Percentiles rank a stretch among this genome's conserved stretches.
Conservation (phyloP, 2,329 filamentous ascomycete genomes). For the Microascus cirrosus region DNA sequence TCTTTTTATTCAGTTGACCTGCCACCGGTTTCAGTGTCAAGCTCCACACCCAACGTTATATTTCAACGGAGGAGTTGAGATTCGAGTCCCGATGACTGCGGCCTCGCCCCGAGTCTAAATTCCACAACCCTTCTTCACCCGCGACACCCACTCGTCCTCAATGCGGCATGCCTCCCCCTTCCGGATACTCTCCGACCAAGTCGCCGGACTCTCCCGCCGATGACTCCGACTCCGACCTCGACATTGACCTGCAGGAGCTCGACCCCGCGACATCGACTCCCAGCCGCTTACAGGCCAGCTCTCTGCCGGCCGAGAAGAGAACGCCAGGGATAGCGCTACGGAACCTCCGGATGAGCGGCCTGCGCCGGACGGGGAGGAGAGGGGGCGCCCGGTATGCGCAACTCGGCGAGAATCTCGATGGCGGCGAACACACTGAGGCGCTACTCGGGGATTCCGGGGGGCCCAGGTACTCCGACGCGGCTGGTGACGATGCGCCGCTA, state of each 20-base stretch:
- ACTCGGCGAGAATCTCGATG: conserved; percentile 43
- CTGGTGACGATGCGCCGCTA: conserved; percentile 66
- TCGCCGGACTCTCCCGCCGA: conserved; percentile 53
- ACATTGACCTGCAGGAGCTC: conserved; percentile 70
- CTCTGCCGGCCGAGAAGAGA: conserved; percentile 30
- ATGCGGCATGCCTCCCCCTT: conserved; percentile 46
- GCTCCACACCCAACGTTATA: neutral
- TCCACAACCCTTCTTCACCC: neutral
- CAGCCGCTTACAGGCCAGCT: conserved; percentile 36
- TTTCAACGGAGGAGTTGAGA: neutral
- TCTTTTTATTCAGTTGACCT: neutral
- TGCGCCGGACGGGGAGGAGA: conserved; percentile 41
- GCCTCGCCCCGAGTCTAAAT: neutral
- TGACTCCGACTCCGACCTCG: conserved; percentile 60
- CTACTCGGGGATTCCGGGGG: conserved; percentile 54
- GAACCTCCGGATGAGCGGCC: conserved; percentile 54
- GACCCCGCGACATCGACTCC: conserved; percentile 42
- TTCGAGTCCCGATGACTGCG: neutral
- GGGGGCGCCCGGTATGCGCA: conserved; percentile 47
- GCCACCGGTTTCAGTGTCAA: neutral
- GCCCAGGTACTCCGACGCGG: conserved; percentile 46
- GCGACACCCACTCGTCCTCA: neutral
- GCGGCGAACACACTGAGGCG: conserved; percentile 53
- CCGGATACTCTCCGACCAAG: conserved; percentile 40
- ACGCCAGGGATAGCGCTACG: conserved; percentile 58